Evolutionary conservation across 2,329 filamentous ascomycete species (phyloP).

Genomic region (Arthroderma sp.): DNA sequence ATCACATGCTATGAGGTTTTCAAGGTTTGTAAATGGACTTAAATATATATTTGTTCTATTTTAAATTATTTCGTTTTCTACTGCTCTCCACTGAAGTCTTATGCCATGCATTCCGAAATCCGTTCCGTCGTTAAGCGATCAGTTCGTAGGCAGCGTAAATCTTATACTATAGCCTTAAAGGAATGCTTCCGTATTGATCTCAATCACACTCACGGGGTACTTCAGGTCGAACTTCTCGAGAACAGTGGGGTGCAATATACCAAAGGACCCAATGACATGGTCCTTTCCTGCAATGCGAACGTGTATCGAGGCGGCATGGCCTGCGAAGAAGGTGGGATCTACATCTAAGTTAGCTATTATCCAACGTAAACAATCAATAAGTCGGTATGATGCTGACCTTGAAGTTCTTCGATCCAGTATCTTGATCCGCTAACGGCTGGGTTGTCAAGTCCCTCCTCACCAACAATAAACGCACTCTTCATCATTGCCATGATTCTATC

Average conservation of each 20-base stretch:
- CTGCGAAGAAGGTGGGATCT: constrained; percentile 81
- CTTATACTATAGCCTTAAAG: constrained; percentile 38
- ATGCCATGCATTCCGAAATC: too few relatives aligned
- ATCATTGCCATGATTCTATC: constrained; percentile 91
- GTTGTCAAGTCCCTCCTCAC: constrained; percentile 55
- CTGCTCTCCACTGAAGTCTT: too few relatives aligned
- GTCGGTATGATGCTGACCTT: constrained; percentile 41
- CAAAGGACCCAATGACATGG: constrained; percentile 72
- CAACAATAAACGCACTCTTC: constrained; percentile 63
- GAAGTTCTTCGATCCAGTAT: constrained; percentile 91
- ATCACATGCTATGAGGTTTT: too few relatives aligned
- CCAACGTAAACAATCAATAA: background rate
- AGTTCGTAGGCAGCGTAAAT: too few relatives aligned
- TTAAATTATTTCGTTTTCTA: too few relatives aligned
- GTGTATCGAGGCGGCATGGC: constrained; percentile 76
- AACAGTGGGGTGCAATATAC: constrained; percentile 84
- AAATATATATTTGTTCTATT: too few relatives aligned
- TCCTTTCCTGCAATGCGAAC: constrained; percentile 62
- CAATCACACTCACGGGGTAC: constrained; percentile 85
- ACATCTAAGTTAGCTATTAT: constrained; percentile 4
- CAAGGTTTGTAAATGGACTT: too few relatives aligned
- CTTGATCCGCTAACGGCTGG: constrained; percentile 48
- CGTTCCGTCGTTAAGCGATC: too few relatives aligned
- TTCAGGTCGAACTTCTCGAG: constrained; percentile 86
- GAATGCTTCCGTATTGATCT: constrained; percentile 91